Evolutionary conservation across 2,329 filamentous ascomycete genomes (phyloP).

Genomic region (Pseudovirgaria hyperparasitica): DNA sequence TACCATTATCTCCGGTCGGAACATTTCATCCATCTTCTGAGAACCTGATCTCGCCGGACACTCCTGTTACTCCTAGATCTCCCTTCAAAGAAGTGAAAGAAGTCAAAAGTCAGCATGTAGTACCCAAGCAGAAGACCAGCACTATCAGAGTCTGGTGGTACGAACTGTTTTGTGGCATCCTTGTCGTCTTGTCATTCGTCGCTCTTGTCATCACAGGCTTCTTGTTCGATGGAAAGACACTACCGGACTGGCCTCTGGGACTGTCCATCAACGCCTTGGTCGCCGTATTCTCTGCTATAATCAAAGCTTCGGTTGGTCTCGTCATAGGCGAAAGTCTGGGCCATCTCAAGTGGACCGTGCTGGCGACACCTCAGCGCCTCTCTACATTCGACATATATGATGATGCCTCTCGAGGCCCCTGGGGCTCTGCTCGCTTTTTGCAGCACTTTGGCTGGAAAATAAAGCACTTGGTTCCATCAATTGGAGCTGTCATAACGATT

Average conservation of each 20-base stretch:
- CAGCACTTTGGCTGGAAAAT: no score
- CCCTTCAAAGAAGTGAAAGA: no score
- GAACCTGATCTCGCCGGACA: no score
- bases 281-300: conserved; percentile 6
- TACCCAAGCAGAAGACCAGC: no score
- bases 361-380: conserved; percentile 2
- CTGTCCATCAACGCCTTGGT: conserved; percentile 16
- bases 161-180: conserved; percentile 5
- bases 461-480: no score
- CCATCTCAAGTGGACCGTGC: conserved; percentile 8
- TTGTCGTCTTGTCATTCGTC: conserved; percentile 5
- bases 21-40: no score
- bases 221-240: conserved; percentile 4
- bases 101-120: no score
- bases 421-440: no score
- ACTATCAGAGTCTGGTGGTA: conserved; percentile 8
- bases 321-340: conserved; percentile 8
- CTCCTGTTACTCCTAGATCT: no score
- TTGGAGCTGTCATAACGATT: not conserved
- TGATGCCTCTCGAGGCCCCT: conserved; percentile 5
- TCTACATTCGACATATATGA: conserved; percentile 3
- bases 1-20: no score
- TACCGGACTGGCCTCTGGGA: conserved; percentile 10
- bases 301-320: conserved; percentile 6
- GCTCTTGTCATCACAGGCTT: conserved; percentile 6